Evolutionary conservation across 73 alveolate species (phyloP), one percentile per base, ranked within the genome.

Genomic region (Uronychia binucleata): DNA sequence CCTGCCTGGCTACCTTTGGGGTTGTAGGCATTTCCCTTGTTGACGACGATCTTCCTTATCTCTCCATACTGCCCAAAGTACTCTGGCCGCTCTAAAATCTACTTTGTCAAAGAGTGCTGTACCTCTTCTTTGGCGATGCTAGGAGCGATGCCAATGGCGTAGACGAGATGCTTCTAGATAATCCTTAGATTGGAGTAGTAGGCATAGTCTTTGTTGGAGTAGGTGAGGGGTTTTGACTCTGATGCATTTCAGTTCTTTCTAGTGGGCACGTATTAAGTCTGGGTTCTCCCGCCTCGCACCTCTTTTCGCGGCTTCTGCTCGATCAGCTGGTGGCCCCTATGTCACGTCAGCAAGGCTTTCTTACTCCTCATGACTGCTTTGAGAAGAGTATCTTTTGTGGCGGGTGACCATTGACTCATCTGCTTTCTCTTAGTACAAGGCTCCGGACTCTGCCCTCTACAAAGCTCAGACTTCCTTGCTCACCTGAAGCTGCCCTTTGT

Each of bases 1-100:
- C 81, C 87, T 11, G 87, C n/a, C 60, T 86, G 26, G 28, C 8
- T 57, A 58, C 35, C 28, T 30, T 75, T 28, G 1, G 28, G 32
- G 81, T 8, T 26, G 59, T 75, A 28, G 1, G 81, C 28, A 58
- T 81, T 87, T 19, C 77, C 87, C 80, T 46, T 87, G 80, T 91
- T 91, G 11, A 96, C 59, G 60, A 91, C 79, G 0, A 93, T 88
- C 78, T 92, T 88, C 57, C 29, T 77, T 0, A 96, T 94, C 0
- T 57, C 33, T 0, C 99, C 99, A 78, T 93, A 96, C 82, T 96
- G 96, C 8, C 99, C 99, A 81, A 96, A 96, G 87, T 92, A 96
- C 82, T 93, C 97, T 25, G 90, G 90, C 67, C 92, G 35, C 59
- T 85, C 25, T 34, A 91, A 88, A 0, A 78, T 75, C n/a, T 75